These are phyloP conservation scores for Nitzschia palea DNA, from an alignment of 108 stramenopile species.

Conservation along the genomic window DNA sequence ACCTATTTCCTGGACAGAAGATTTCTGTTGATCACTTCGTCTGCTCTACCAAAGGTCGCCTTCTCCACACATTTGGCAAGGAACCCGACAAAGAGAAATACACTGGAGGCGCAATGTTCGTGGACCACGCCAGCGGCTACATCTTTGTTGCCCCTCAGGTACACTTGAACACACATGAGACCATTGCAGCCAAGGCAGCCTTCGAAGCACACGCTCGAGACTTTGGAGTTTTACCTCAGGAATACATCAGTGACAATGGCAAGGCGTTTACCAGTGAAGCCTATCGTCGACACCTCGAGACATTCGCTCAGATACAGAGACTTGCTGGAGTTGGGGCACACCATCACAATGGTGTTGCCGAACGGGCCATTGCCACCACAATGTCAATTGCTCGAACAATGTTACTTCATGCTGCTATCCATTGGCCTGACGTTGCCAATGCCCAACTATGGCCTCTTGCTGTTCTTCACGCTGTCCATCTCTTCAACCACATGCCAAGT, in stretches of 20 bases:
- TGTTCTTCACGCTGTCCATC: slow-evolving; percentile 35
- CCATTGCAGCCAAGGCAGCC: background rate
- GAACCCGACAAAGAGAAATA: slow-evolving; percentile 9
- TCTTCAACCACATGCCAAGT: slow-evolving; percentile 37
- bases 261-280: slow-evolving; percentile 20
- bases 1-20: slow-evolving; percentile 28
- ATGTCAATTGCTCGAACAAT: slow-evolving; percentile 37
- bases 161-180: slow-evolving; percentile 24
- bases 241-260: slow-evolving; percentile 25
- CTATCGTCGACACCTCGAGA: background rate
- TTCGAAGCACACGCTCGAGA: slow-evolving; percentile 13
- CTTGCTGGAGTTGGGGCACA: too few relatives aligned
- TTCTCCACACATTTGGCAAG: slow-evolving; percentile 33
- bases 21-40: slow-evolving; percentile 45
- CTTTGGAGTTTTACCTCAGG: slow-evolving; percentile 4
- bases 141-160: slow-evolving; percentile 25
- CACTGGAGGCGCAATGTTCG: slow-evolving; percentile 38
- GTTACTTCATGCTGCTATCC: slow-evolving; percentile 36
- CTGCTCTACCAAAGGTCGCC: slow-evolving; percentile 26
- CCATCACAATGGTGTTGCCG: slow-evolving; percentile 47
- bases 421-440: slow-evolving; percentile 29
- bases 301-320: background rate
- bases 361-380: slow-evolving; percentile 33
- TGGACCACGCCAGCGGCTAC: slow-evolving; percentile 39
- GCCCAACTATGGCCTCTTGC: slow-evolving; percentile 50